These are phyloP conservation scores for Wallacemonas sp. DNA, from an alignment of 208 protist genomes.

Conservation along the genomic window DNA sequence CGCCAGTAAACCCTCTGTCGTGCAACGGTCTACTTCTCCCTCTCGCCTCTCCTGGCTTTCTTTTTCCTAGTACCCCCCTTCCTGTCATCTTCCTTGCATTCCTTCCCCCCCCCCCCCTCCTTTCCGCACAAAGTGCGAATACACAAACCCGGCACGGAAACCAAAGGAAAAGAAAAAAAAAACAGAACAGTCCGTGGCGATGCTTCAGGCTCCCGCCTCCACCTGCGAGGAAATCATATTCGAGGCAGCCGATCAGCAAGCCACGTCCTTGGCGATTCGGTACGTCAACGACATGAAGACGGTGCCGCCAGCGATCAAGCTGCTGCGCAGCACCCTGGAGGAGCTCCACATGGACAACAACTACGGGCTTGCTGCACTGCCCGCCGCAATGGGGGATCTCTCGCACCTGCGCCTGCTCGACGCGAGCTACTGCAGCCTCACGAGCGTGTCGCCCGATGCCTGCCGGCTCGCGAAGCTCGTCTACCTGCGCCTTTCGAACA, in stretches of 20 bases:
- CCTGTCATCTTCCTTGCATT: background rate
- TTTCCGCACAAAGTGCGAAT: no score
- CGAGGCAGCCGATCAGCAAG: conserved; percentile 45
- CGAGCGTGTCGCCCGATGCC: conserved; percentile 42
- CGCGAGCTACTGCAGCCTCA: conserved; percentile 64
- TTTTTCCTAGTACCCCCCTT: no score
- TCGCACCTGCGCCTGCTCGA: conserved; percentile 64
- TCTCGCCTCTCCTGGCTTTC: no score
- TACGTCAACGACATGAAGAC: conserved; percentile 42
- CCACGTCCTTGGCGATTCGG: conserved; percentile 52
- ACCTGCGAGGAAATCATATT: conserved; percentile 36
- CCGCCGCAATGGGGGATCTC: conserved; percentile 58
- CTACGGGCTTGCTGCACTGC: conserved; percentile 61
- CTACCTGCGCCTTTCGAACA: conserved; percentile 72
- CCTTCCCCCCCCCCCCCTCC: conserved; percentile 9
- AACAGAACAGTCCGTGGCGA: no score
- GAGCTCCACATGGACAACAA: conserved; percentile 84
- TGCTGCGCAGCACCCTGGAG: conserved; percentile 67
- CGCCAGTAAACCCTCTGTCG: no score
- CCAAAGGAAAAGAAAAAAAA: no score
- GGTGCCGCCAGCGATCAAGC: conserved; percentile 38
- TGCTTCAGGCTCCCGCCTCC: conserved; percentile 19
- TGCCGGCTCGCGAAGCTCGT: conserved; percentile 62
- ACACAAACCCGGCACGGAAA: no score
- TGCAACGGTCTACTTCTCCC: no score